Conservation (phyloP, 208 protist species). For the Dictyostelium gargantuum region DNA sequence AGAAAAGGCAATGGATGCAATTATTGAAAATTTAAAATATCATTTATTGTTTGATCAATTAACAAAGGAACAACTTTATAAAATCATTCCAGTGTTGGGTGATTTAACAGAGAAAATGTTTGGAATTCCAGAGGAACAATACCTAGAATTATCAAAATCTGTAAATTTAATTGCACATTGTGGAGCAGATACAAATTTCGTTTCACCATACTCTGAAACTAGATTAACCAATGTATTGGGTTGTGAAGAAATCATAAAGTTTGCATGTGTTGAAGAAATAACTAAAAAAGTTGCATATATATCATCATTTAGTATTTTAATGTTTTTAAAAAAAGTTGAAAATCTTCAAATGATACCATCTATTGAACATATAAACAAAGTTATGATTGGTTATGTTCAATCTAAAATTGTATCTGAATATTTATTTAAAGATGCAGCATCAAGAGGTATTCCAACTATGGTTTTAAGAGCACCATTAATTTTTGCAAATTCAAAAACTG, state of each 20-base stretch:
- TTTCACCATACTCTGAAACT: not conserved
- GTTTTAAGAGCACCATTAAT: not conserved
- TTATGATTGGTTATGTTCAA: not conserved
- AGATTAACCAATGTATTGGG: not conserved
- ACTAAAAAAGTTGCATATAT: not conserved
- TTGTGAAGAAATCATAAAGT: not conserved
- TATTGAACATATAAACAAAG: constrained; percentile 9
- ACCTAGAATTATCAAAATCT: not conserved
- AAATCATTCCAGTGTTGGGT: not conserved
- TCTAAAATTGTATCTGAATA: constrained; percentile 24
- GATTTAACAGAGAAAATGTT: not conserved
- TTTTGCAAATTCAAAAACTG: not conserved
- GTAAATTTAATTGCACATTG: not conserved
- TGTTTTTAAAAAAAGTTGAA: not conserved
- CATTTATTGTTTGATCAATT: not conserved
- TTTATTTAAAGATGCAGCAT: not conserved
- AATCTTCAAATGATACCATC: not conserved
- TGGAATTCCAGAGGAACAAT: not conserved
- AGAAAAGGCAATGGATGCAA: not conserved
- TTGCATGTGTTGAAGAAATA: not conserved
- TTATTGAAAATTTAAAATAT: constrained; percentile 11
- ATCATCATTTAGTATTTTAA: not conserved
- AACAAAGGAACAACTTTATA: not conserved
- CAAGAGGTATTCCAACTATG: not conserved
- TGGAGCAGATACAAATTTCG: constrained; percentile 13